Evolutionary conservation across 2,329 filamentous ascomycete species (phyloP).

Genomic region (Fusarium penzigii): DNA sequence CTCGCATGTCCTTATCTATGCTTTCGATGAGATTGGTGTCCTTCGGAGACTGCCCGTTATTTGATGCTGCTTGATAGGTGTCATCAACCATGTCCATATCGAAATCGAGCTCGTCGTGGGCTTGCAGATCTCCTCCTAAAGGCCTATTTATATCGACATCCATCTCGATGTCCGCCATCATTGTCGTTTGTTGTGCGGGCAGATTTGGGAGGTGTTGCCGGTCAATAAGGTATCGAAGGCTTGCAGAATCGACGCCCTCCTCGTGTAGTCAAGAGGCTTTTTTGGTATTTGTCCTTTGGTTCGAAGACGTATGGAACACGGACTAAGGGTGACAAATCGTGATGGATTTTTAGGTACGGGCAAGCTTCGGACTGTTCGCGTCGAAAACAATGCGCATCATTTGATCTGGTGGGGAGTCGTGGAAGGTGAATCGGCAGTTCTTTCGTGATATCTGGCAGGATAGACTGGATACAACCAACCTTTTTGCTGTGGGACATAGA

Average conservation of each 20-base stretch:
- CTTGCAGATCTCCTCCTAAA: slow-evolving; percentile 20
- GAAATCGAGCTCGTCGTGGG: slow-evolving; percentile 40
- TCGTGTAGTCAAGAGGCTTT: not conserved
- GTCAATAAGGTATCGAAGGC: not conserved
- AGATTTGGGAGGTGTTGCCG: not conserved
- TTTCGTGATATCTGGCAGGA: not conserved
- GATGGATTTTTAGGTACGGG: slow-evolving; percentile 14
- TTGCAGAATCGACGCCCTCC: too few relatives aligned
- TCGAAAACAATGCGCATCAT: slow-evolving; percentile 27
- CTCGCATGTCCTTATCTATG: slow-evolving; percentile 20
- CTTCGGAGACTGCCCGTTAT: slow-evolving; percentile 3
- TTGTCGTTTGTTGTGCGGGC: not conserved
- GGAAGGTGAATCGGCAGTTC: not conserved
- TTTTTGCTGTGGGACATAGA: not conserved
- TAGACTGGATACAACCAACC: too few relatives aligned
- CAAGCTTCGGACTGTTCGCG: slow-evolving; percentile 8
- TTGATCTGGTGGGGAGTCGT: slow-evolving; percentile 16
- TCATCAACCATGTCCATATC: slow-evolving; percentile 36
- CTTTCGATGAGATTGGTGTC: slow-evolving; percentile 3
- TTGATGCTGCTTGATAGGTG: slow-evolving; percentile 12
- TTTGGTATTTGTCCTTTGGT: not conserved
- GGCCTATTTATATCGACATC: slow-evolving; percentile 33
- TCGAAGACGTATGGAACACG: not conserved
- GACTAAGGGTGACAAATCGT: slow-evolving; percentile 6
- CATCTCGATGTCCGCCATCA: slow-evolving; percentile 35